phyloP scores from a whole-genome alignment of 2,329 filamentous ascomycete species.

The Furcasterigmium sp. region DNA sequence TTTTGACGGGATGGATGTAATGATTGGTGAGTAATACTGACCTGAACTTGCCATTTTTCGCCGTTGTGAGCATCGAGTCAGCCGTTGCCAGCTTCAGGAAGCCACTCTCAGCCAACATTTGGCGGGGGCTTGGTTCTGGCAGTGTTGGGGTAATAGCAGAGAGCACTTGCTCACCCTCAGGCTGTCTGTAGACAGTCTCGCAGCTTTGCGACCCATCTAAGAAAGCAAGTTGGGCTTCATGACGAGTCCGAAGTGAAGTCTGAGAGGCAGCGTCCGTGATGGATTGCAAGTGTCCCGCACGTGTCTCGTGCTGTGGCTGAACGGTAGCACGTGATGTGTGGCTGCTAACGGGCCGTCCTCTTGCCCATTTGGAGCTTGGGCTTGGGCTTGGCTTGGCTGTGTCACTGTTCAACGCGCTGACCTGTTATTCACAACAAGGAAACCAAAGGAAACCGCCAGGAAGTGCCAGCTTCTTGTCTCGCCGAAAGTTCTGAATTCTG shows the following conservation, averaged over 20 bases:
- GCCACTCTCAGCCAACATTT: slow-evolving; percentile 4
- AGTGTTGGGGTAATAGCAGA: neutral
- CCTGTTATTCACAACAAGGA: no score
- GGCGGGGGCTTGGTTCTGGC: neutral
- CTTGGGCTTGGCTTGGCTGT: no score
- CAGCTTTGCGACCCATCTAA: neutral
- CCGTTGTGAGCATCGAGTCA: neutral
- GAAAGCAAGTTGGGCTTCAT: neutral
- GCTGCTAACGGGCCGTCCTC: no score
- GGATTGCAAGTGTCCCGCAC: slow-evolving; percentile 9
- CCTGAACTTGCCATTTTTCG: slow-evolving; percentile 8
- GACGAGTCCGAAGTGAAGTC: neutral
- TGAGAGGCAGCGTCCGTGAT: neutral
- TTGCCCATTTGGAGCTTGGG: no score
- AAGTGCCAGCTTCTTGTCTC: no score
- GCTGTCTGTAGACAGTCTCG: neutral
- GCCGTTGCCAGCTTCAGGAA: slow-evolving; percentile 9
- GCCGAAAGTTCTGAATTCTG: no score
- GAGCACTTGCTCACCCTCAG: neutral
- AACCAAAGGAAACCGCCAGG: no score
- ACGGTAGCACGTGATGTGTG: neutral
- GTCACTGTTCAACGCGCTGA: no score
- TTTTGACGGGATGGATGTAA: neutral
- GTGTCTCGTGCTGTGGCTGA: slow-evolving; percentile 8
- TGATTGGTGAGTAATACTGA: slow-evolving; percentile 5